Conservation (phyloP, 169 alveolate genomes). For the Perkinsus chesapeaki region DNA sequence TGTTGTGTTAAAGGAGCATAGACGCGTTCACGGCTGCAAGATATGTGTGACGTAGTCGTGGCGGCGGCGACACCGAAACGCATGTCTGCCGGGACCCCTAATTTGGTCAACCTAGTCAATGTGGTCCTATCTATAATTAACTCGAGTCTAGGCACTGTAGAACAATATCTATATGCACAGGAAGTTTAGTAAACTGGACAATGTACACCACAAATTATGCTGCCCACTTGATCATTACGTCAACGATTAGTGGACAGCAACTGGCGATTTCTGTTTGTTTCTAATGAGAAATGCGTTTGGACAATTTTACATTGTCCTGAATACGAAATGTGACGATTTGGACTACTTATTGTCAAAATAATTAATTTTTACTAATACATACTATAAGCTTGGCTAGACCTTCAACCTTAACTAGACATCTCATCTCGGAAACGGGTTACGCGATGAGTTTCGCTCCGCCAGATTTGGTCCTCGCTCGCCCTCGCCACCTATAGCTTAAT, state of each 20-base stretch:
- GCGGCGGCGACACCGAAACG: too few species aligned
- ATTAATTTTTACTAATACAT: too few species aligned
- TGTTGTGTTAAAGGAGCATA: too few species aligned
- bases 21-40: too few species aligned
- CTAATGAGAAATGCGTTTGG: neutral
- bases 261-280: neutral
- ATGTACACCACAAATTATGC: neutral
- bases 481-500: neutral
- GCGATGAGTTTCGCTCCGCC: neutral
- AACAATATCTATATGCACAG: neutral
- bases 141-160: neutral
- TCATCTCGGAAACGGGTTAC: neutral
- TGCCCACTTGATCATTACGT: neutral
- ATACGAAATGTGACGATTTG: neutral
- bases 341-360: neutral
- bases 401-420: neutral
- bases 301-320: neutral
- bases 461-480: neutral
- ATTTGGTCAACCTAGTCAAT: neutral
- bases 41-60: too few species aligned
- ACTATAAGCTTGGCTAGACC: neutral
- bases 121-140: neutral
- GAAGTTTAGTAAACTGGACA: neutral
- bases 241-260: neutral
- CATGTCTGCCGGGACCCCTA: neutral